A percentile compares a stretch with the other conserved stretches of the same genome.
phyloP scores from a whole-genome alignment of 768 basidiomycete genomes.

The Leccinellum luteum region DNA sequence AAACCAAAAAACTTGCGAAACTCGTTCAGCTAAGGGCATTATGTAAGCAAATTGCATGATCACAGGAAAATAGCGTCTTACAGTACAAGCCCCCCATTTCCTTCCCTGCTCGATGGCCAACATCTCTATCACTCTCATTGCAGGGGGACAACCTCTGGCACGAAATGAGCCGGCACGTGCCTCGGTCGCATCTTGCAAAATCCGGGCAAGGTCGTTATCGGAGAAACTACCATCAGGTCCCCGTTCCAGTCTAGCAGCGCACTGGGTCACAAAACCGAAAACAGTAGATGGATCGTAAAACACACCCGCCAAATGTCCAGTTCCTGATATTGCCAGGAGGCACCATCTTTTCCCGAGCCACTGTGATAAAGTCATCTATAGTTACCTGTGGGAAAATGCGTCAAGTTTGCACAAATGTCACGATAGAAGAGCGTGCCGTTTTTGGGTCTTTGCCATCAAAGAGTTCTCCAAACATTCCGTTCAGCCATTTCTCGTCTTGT shows the following conservation, averaged over 20 bases:
- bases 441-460: conserved; percentile 42
- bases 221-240: conserved; percentile 51
- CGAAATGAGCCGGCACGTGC: conserved; percentile 58
- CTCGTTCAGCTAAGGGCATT: conserved; percentile 52
- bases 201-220: conserved; percentile 58
- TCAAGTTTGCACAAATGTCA: not conserved
- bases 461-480: conserved; percentile 40
- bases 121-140: conserved; percentile 64
- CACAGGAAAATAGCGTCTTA: conserved; percentile 27
- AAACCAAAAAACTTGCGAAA: conserved; percentile 71
- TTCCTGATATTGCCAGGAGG: conserved; percentile 30
- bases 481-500: conserved; percentile 56
- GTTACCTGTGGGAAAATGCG: conserved; percentile 14
- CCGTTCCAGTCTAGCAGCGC: conserved; percentile 43
- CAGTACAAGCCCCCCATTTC: conserved; percentile 74
- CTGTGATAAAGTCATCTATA: conserved; percentile 17
- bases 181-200: conserved; percentile 63
- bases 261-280: not conserved
- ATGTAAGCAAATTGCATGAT: not conserved
- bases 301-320: conserved; percentile 56
- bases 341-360: conserved; percentile 8
- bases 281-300: not conserved
- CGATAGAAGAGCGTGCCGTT: conserved; percentile 29
- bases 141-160: conserved; percentile 65
- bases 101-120: conserved; percentile 66